Percentiles rank a stretch among this genome's conserved stretches.
Conservation (phyloP, 257 asterid genomes). For the Petunia axillaris region DNA sequence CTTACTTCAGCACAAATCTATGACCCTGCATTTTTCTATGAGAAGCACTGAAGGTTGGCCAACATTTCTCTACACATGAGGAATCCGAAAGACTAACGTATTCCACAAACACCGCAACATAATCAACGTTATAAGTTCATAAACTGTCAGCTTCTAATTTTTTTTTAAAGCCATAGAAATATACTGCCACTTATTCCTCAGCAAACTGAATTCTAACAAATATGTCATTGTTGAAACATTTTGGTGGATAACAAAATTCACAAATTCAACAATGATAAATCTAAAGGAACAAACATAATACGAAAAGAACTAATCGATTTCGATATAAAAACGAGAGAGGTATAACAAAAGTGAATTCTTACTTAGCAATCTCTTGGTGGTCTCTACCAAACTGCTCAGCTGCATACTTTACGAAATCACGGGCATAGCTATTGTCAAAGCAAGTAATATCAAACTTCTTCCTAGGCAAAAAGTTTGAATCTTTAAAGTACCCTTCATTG, state of each 20-base stretch:
- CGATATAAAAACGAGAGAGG: neutral
- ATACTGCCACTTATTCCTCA: neutral
- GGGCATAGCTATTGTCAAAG: slow-evolving; percentile 59
- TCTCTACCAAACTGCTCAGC: slow-evolving; percentile 69
- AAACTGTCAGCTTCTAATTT: neutral
- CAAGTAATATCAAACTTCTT: slow-evolving; percentile 47
- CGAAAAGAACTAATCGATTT: neutral
- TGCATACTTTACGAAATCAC: slow-evolving; percentile 58
- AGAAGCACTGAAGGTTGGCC: neutral
- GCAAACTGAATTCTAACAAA: slow-evolving; percentile 9
- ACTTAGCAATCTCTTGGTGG: slow-evolving; percentile 74
- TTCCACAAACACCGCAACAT: neutral
- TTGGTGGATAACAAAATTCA: neutral
- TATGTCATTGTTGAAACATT: neutral
- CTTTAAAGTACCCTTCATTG: slow-evolving; percentile 56
- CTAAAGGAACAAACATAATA: neutral
- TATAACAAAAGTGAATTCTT: slow-evolving; percentile 33
- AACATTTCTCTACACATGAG: neutral
- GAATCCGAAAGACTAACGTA: neutral
- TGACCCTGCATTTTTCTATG: neutral
- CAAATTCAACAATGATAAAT: neutral
- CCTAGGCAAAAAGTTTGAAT: slow-evolving; percentile 48
- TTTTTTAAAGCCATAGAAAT: neutral
- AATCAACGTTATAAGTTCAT: neutral
- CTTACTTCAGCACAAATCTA: neutral